A percentile compares a stretch with the other conserved stretches of the same genome.
phyloP scores from a whole-genome alignment of 2,329 filamentous ascomycete genomes.

The Hypoxylon sp. region DNA sequence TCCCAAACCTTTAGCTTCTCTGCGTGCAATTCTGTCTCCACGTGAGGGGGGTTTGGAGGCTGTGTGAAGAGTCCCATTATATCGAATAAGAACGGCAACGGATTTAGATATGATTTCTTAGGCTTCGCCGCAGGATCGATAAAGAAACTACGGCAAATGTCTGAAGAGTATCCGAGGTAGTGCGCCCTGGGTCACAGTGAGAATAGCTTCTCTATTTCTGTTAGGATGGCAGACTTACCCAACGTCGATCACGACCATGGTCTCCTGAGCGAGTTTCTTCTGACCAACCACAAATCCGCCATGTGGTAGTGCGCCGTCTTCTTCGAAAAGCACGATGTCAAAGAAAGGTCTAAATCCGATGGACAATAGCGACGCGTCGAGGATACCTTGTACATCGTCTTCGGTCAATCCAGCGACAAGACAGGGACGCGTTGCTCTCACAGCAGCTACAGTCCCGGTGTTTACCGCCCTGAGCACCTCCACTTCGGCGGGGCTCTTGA shows the following conservation, averaged over 20 bases:
- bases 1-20: slow-evolving; percentile 67
- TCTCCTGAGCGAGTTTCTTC: slow-evolving; percentile 60
- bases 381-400: slow-evolving; percentile 61
- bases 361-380: slow-evolving; percentile 63
- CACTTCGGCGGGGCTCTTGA: slow-evolving; percentile 63
- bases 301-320: slow-evolving; percentile 61
- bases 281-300: slow-evolving; percentile 60
- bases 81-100: slow-evolving; percentile 1
- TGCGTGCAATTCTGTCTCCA: slow-evolving; percentile 39
- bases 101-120: background rate
- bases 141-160: slow-evolving; percentile 70
- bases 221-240: slow-evolving; percentile 45
- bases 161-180: slow-evolving; percentile 68
- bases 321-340: slow-evolving; percentile 69
- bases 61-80: background rate
- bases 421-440: slow-evolving; percentile 64
- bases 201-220: background rate
- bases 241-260: slow-evolving; percentile 69
- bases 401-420: slow-evolving; percentile 65
- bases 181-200: slow-evolving; percentile 54
- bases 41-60: background rate
- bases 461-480: slow-evolving; percentile 68
- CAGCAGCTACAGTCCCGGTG: slow-evolving; percentile 67
- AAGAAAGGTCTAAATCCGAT: slow-evolving; percentile 66
- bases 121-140: slow-evolving; percentile 45